phyloP scores from a whole-genome alignment of 2,329 filamentous ascomycete species.

The Penicillium sp. region DNA sequence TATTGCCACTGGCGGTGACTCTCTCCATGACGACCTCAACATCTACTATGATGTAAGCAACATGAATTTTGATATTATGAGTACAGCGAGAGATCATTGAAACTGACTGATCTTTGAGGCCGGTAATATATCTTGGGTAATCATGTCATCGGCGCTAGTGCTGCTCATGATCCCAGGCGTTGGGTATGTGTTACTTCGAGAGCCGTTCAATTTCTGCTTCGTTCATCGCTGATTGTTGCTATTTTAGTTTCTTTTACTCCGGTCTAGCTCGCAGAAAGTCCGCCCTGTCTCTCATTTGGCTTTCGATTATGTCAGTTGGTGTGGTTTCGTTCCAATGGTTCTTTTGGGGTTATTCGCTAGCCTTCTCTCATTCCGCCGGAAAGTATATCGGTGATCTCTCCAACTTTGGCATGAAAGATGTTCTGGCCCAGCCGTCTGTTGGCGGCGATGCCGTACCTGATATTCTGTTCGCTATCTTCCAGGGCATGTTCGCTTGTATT shows the following conservation, averaged over 20 bases:
- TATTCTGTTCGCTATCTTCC: constrained; percentile 79
- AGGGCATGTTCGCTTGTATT: constrained; percentile 67
- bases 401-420: constrained; percentile 79
- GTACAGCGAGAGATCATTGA: background rate
- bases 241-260: constrained; percentile 83
- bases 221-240: constrained; percentile 11
- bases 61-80: too few species aligned
- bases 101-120: constrained; percentile 54
- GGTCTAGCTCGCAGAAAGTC: constrained; percentile 88
- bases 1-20: constrained; percentile 65
- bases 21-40: constrained; percentile 74
- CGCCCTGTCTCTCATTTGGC: constrained; percentile 81
- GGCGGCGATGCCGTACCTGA: constrained; percentile 76
- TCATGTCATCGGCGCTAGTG: constrained; percentile 76
- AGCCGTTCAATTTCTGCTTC: background rate
- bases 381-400: constrained; percentile 76
- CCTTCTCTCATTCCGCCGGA: constrained; percentile 78
- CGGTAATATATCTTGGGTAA: constrained; percentile 82
- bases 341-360: constrained; percentile 88
- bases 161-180: constrained; percentile 93
- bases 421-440: constrained; percentile 75
- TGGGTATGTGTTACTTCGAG: constrained; percentile 53
- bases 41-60: constrained; percentile 69
- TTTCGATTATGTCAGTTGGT: constrained; percentile 79
- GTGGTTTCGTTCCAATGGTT: constrained; percentile 92